Evolutionary conservation across 805 yeast species (phyloP), one percentile per base, ranked within the genome.

Genomic region (Schizosaccharomyces lindneri): DNA sequence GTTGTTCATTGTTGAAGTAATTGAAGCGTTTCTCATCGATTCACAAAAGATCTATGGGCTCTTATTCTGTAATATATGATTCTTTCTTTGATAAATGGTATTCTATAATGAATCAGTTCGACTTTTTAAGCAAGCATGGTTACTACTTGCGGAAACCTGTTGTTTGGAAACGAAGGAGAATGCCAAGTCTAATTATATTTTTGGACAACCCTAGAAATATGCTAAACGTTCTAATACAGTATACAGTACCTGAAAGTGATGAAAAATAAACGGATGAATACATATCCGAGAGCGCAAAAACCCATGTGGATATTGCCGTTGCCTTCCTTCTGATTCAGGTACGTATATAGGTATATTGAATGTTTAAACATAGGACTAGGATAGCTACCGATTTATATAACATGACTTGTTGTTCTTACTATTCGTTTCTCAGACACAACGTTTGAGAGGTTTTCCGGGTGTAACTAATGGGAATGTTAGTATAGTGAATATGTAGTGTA

Each of bases 321-420:
- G 57, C 57, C 57, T 51, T 51, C 57, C 57, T 51, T 51, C 57
- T 51, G 57, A 51, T 51, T 51, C 57, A 51, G 21, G 21, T 24
- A 21, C 7, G 27, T 46, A 19, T 46, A 21, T 46, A 19, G 1
- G 7, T 31, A 31, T 31, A 31, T 19, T 15, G 27, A 17, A 11
- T 46, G 21, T 46, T 46, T 9, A 13, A 11, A 36, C 41, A 15
- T 19, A 46, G 13, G 4, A 46, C 13, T 46, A 46, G 21, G 27
- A 19, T 19, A 46, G 1, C 17, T 2, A 46, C 9, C 7, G 9
- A 46, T 46, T 9, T 13, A 7, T 13, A 7, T 46, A 46, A 27
- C 51, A 9, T 1, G 11, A n/a, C n/a, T 46, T 46, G 51, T 27
- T 4, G n/a, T n/a, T 46, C 21, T 46, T 24, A n/a, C 24, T 46